phyloP scores from a whole-genome alignment of 768 basidiomycete species.

The Kwoniella newhampshirensis region DNA sequence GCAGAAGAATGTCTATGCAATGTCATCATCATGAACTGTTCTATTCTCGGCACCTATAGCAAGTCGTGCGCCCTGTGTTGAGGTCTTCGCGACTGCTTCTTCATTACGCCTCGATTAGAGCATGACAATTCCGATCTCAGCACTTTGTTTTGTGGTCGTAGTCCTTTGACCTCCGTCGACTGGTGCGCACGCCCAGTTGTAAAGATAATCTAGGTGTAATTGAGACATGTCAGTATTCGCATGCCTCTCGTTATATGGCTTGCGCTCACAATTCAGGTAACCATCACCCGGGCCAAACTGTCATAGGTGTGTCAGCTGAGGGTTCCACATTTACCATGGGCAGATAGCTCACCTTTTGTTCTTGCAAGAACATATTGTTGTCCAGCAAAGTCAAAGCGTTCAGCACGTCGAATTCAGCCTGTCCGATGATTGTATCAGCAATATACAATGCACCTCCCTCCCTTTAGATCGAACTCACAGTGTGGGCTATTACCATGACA shows the following conservation, averaged over 20 bases:
- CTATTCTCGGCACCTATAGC: background rate
- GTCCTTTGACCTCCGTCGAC: slow-evolving; percentile 64
- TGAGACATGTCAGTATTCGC: slow-evolving; percentile 1
- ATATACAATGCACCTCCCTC: background rate
- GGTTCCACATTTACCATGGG: background rate
- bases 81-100: background rate
- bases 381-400: slow-evolving; percentile 96
- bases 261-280: slow-evolving; percentile 66
- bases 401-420: slow-evolving; percentile 90
- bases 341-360: slow-evolving; percentile 66
- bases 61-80: background rate
- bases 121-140: slow-evolving; percentile 79
- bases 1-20: background rate
- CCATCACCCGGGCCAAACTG: slow-evolving; percentile 95
- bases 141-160: slow-evolving; percentile 54
- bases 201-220: slow-evolving; percentile 67
- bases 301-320: slow-evolving; percentile 3
- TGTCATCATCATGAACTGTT: background rate
- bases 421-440: slow-evolving; percentile 2
- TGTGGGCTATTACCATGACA: slow-evolving; percentile 74
- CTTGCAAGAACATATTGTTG: slow-evolving; percentile 74
- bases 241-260: no score
- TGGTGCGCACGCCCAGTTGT: slow-evolving; percentile 87
- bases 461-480: slow-evolving; percentile 55
- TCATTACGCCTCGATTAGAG: slow-evolving; percentile 57